Conservation (phyloP, 805 yeast genomes). For the Candida ficus region DNA sequence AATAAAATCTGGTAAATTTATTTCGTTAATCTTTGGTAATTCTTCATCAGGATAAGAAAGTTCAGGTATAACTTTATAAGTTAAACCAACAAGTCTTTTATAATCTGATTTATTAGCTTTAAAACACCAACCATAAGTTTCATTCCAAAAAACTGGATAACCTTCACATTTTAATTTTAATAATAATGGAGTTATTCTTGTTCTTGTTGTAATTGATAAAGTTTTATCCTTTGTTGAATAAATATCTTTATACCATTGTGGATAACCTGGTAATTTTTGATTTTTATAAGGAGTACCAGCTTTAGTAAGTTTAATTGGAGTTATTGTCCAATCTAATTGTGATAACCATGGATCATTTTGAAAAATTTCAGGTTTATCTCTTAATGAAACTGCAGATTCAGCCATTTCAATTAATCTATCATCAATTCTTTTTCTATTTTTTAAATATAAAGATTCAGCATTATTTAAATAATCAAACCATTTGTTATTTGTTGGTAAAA, state of each 20-base stretch:
- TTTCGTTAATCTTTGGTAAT: conserved; percentile 4
- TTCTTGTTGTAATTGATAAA: conserved; percentile 60
- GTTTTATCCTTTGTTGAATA: conserved; percentile 34
- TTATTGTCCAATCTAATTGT: conserved; percentile 84
- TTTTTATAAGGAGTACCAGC: conserved; percentile 63
- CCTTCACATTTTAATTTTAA: conserved; percentile 82
- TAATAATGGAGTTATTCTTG: conserved; percentile 72
- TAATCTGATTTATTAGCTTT: conserved; percentile 38
- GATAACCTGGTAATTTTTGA: conserved; percentile 84
- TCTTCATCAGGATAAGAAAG: conserved; percentile 11
- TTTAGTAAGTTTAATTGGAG: conserved; percentile 56
- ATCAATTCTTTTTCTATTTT: conserved; percentile 52
- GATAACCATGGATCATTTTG: conserved; percentile 79
- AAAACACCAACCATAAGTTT: conserved; percentile 85
- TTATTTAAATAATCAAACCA: conserved; percentile 72
- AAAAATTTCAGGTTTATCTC: conserved; percentile 37
- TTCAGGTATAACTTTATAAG: conserved; percentile 23
- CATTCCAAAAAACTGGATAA: conserved; percentile 76
- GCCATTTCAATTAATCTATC: conserved; percentile 55
- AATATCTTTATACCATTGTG: conserved; percentile 83
- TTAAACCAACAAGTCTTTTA: conserved; percentile 29
- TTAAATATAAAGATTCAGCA: conserved; percentile 65
- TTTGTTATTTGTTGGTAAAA: conserved; percentile 67
- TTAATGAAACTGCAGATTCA: conserved; percentile 45
- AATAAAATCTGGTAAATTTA: conserved; percentile 15